A percentile compares a stretch with the other conserved stretches of the same genome.
Conservation (phyloP, 176 grass and related monocot genomes). For the Cenchrus fungigraminus region DNA sequence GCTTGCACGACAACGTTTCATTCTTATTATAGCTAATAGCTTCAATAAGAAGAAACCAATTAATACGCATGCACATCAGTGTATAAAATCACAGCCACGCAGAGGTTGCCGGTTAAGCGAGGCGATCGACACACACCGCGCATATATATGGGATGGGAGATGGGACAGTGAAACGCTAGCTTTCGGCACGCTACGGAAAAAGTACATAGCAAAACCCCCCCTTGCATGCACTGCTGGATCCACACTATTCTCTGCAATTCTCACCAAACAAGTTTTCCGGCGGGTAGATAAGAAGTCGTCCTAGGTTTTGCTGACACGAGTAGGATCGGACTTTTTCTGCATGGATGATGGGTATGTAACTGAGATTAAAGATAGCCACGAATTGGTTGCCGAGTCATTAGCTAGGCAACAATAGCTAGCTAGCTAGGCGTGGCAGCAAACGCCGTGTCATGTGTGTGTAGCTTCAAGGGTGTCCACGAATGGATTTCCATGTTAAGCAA, state of each 20-base stretch:
- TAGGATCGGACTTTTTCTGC: not conserved
- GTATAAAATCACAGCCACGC: constrained; percentile 13
- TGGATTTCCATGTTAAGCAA: not conserved
- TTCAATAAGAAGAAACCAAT: not conserved
- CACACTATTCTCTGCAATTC: too few relatives aligned
- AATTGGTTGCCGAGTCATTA: not conserved
- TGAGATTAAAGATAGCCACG: not conserved
- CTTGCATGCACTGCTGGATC: not conserved
- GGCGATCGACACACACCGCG: not conserved
- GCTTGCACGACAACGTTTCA: not conserved
- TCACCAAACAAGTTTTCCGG: not conserved
- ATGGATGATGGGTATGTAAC: not conserved
- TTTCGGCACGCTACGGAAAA: not conserved
- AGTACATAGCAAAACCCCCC: not conserved
- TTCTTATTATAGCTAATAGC: not conserved
- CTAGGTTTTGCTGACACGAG: not conserved
- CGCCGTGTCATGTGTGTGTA: not conserved
- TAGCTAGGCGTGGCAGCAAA: not conserved
- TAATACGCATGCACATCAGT: not conserved
- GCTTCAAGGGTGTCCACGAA: constrained; percentile 8
- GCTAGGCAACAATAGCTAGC: not conserved
- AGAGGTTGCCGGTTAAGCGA: constrained; percentile 7
- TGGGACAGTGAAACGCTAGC: not conserved
- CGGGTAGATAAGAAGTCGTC: not conserved
- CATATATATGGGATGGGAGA: too few relatives aligned